Evolutionary conservation across 805 yeast species (phyloP).

Genomic region (Metschnikowia proteae): DNA sequence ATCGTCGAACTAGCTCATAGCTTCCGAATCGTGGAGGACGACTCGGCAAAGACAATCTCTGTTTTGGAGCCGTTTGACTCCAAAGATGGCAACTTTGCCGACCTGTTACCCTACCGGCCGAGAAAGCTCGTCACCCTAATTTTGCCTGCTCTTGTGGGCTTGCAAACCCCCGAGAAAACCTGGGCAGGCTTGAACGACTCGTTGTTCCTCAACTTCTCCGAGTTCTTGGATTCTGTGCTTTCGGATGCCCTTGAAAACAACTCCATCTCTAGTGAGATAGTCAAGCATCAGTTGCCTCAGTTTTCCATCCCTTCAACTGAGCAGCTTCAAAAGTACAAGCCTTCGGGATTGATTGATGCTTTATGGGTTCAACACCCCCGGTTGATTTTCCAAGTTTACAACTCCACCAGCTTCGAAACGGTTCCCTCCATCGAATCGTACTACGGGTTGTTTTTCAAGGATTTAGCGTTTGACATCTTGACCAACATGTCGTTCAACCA

Average conservation of each 20-base stretch:
- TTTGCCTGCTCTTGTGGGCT: slow-evolving; percentile 43
- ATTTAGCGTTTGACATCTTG: slow-evolving; percentile 68
- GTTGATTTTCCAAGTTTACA: slow-evolving; percentile 57
- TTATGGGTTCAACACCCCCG: slow-evolving; percentile 64
- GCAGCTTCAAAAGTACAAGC: slow-evolving; percentile 19
- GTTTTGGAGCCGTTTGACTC: slow-evolving; percentile 38
- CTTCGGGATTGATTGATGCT: slow-evolving; percentile 45
- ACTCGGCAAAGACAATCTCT: slow-evolving; percentile 15
- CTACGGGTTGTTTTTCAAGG: slow-evolving; percentile 59
- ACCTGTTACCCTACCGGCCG: slow-evolving; percentile 47
- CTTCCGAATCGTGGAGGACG: slow-evolving; percentile 30
- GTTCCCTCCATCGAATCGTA: slow-evolving; percentile 39
- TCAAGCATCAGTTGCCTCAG: slow-evolving; percentile 41
- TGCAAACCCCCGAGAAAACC: slow-evolving; percentile 34
- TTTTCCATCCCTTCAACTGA: slow-evolving; percentile 31
- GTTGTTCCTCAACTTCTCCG: slow-evolving; percentile 33
- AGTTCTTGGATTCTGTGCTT: slow-evolving; percentile 31
- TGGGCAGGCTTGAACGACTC: slow-evolving; percentile 34
- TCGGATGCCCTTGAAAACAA: slow-evolving; percentile 32
- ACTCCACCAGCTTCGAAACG: slow-evolving; percentile 59
- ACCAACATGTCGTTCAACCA: slow-evolving; percentile 85
- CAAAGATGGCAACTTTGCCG: slow-evolving; percentile 25
- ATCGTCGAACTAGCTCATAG: slow-evolving; percentile 44
- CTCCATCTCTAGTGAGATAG: slow-evolving; percentile 35
- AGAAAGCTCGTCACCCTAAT: slow-evolving; percentile 47